Conservation (phyloP, 768 basidiomycete species). For the Pisolithus tinctorius region DNA sequence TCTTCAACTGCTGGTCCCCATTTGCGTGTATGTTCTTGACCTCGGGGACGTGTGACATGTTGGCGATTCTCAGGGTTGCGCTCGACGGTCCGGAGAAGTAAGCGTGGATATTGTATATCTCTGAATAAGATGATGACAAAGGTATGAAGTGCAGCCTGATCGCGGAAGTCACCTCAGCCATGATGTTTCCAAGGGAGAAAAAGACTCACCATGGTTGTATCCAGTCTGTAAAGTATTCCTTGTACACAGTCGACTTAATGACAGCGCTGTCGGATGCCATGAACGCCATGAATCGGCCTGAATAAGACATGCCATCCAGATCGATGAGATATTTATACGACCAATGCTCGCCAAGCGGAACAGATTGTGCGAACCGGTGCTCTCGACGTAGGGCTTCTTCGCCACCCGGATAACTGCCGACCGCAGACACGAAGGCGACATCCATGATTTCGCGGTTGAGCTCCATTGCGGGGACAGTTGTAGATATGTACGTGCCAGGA, state of each 20-base stretch:
- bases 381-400: constrained; percentile 52
- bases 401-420: constrained; percentile 75
- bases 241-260: constrained; percentile 85
- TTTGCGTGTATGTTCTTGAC: constrained; percentile 26
- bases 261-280: constrained; percentile 85
- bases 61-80: constrained; percentile 47
- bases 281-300: constrained; percentile 80
- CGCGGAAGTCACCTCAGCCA: background rate
- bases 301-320: constrained; percentile 94
- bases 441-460: constrained; percentile 85
- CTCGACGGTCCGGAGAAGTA: constrained; percentile 86
- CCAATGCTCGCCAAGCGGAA: constrained; percentile 84
- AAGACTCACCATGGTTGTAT: constrained; percentile 74
- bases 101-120: constrained; percentile 90
- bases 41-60: constrained; percentile 37
- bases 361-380: constrained; percentile 68
- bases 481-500: constrained; percentile 52
- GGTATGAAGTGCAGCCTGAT: constrained; percentile 92
- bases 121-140: constrained; percentile 75
- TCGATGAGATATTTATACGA: constrained; percentile 89
- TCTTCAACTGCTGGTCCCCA: constrained; percentile 64
- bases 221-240: constrained; percentile 89
- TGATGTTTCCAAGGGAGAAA: background rate
- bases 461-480: constrained; percentile 46
- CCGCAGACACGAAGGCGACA: constrained; percentile 74